Evolutionary conservation across 2,329 filamentous ascomycete species (phyloP), one percentile per base, ranked within the genome.

Genomic region (Sarocladium brachiariae): DNA sequence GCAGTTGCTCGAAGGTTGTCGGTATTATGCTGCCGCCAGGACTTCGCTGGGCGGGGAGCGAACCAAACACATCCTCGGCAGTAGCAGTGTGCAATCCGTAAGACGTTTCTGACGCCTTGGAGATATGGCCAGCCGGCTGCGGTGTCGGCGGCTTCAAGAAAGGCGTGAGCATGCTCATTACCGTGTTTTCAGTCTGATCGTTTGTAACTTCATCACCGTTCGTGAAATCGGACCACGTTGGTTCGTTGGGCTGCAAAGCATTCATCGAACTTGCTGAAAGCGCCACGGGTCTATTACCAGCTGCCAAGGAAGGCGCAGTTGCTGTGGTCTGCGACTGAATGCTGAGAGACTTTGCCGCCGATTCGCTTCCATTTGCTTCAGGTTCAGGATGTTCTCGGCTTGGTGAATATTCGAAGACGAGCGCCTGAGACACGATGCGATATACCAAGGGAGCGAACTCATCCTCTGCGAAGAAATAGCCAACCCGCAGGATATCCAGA

Each of bases 31-130:
- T 61, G 5, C 54, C 54, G 2, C 57, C 59, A 25, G 64, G 64
- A 25, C 63, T 65, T 19, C 59, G 54, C 31, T 65, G 59, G 7
- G 67, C 59, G 13, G 60, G 63, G 37, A 70, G 57, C 37, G 68
- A 63, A 24, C 67, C 73, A 55, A 79, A 77, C 2, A 77, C 56
- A 16, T 77, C 75, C 45, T 76, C 72, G 23, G 76, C 73, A 7
- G 73, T 76, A 2, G 66, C 60, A 9, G 72, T 74, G 57, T 76
- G 71, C 76, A 81, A 78, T 14, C 75, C 78, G 53, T 80, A 81
- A 2, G 74, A 78, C 2, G 74, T 67, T 34, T 77, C 73, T 6
- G 25, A 31, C 10, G 24, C 6, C 4, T 24, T 18, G 4, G 43
- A 33, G 62, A 2, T 63, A 61, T 3, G 62, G 63, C 16, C 46